Conservation (phyloP, 1,284 basidiomycete genomes). For the Megacollybia platyphylla region DNA sequence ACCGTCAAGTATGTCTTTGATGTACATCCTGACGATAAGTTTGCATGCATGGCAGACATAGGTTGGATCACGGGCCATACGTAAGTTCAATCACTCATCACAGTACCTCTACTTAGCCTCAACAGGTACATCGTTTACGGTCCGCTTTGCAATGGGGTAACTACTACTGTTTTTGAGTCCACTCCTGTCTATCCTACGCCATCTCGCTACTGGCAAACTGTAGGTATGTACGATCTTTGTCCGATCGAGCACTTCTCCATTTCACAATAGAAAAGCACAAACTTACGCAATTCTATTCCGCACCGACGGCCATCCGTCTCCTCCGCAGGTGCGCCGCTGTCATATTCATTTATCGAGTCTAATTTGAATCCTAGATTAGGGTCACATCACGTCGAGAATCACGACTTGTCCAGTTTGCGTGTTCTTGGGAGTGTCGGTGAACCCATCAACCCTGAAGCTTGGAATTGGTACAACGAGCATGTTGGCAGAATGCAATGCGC, state of each 20-base stretch:
- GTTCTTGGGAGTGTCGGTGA: constrained; percentile 93
- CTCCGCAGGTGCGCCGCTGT: not conserved
- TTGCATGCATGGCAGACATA: constrained; percentile 98
- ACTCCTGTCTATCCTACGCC: constrained; percentile 96
- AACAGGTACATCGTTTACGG: constrained; percentile 89
- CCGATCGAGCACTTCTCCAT: too few relatives aligned
- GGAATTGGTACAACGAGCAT: constrained; percentile 97
- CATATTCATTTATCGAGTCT: constrained; percentile 13
- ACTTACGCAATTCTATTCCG: constrained; percentile 91
- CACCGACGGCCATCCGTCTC: constrained; percentile 66
- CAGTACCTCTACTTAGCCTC: not conserved
- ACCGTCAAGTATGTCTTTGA: constrained; percentile 98
- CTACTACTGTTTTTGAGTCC: constrained; percentile 92
- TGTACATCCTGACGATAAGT: constrained; percentile 83
- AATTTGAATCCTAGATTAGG: constrained; percentile 32
- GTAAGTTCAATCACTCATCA: constrained; percentile 20
- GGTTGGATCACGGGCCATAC: constrained; percentile 99
- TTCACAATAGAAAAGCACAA: constrained; percentile 48
- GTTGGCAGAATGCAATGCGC: constrained; percentile 86
- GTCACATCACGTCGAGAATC: constrained; percentile 72
- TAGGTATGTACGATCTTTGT: constrained; percentile 29
- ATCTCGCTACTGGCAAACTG: constrained; percentile 94
- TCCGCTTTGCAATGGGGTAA: constrained; percentile 82
- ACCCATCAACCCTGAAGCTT: constrained; percentile 98
- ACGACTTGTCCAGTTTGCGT: constrained; percentile 78